Evolutionary conservation across 1,284 basidiomycete species (phyloP).

Genomic region (Bjerkandera adusta): DNA sequence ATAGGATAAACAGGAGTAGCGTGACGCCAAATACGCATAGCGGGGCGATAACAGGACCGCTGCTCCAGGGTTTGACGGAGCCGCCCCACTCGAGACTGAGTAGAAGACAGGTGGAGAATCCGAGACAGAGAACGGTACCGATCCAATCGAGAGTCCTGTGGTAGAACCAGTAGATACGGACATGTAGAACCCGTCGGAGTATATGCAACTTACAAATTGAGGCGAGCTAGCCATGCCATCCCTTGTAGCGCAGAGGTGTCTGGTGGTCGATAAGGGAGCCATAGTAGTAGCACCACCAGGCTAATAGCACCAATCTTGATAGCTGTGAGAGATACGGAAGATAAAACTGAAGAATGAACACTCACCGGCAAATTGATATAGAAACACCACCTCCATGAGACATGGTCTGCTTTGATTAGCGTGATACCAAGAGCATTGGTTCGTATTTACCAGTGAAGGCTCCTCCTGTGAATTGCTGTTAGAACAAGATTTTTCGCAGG

Average conservation of each 20-base stretch:
- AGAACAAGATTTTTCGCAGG: not conserved
- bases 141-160: slow-evolving; percentile 1
- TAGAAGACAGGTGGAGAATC: not conserved
- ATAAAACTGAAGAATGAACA: too few species aligned
- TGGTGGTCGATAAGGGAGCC: not conserved
- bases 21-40: not conserved
- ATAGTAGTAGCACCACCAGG: not conserved
- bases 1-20: not conserved
- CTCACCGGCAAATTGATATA: slow-evolving; percentile 1
- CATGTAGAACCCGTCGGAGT: not conserved
- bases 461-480: not conserved
- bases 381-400: not conserved
- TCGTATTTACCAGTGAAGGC: not conserved
- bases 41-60: not conserved
- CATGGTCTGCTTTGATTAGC: not conserved
- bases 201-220: not conserved
- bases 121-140: not conserved
- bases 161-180: not conserved
- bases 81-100: slow-evolving; percentile 1
- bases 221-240: not conserved
- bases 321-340: not conserved
- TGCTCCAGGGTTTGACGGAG: not conserved
- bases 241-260: not conserved
- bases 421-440: too few species aligned
- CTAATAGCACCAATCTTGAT: not conserved